phyloP scores from a whole-genome alignment of 116 monocot species.

The Phalaenopsis hybrid region DNA sequence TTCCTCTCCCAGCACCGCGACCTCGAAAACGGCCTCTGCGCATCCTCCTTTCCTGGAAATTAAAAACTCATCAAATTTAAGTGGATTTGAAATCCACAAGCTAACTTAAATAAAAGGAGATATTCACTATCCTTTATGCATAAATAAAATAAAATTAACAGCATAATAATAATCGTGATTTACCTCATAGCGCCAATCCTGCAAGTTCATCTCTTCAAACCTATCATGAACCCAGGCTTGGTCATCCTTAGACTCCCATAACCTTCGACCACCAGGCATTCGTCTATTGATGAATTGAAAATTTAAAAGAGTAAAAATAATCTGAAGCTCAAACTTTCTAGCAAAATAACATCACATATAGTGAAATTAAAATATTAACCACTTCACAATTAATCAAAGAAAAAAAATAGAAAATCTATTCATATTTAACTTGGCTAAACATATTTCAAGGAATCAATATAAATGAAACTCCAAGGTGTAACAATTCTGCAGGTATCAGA shows the following conservation, averaged over 20 bases:
- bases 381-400: neutral
- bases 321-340: neutral
- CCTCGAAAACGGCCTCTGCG: conserved; percentile 73
- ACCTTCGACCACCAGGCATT: conserved; percentile 46
- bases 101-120: neutral
- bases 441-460: neutral
- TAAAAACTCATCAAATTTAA: neutral
- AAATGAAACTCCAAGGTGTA: neutral
- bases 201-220: conserved; percentile 89
- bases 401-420: neutral
- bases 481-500: neutral
- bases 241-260: conserved; percentile 96
- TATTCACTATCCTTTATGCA: neutral
- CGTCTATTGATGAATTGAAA: conserved; percentile 24
- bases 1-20: conserved; percentile 35
- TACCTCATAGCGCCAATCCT: conserved; percentile 48
- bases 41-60: conserved; percentile 31
- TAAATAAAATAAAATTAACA: neutral
- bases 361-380: neutral
- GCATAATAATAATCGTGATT: too few relatives aligned
- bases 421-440: neutral
- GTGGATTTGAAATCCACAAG: neutral
- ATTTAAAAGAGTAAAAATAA: neutral
- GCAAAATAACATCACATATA: neutral
- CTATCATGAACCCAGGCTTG: conserved; percentile 87